Base-by-base conservation (phyloP, 768 basidiomycete species). In the Tephrocybe sp. region DNA sequence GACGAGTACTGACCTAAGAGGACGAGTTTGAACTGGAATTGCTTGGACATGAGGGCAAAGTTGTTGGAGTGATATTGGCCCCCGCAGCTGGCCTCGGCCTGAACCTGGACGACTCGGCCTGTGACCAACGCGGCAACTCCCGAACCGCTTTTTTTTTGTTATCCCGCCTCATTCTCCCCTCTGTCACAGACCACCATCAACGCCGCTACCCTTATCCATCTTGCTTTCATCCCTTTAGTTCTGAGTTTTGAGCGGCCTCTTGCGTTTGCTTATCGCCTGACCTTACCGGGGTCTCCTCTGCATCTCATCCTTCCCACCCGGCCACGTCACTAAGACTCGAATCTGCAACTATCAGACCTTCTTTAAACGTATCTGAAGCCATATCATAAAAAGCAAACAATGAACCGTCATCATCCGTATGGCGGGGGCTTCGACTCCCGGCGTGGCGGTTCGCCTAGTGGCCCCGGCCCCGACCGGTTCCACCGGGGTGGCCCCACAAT, bases 11-110 rank as follows among this genome's bases (percentile, higher is more conserved):
- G 53, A 91, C 97, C 97, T 54, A 97, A 82, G 39, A 97, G 82
- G 55, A 97, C 95, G 57, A 98, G 88, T 69, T 97, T 97, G 76
- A 95, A 97, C 70, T 92, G 91, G 58, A 79, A 89, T 71, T 93
- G 91, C 68, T 89, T 90, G 52, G 91, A 91, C 91, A 94, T 94
- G 70, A 70, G 70, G 57, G 66, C 64, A 55, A 58, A 53, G 56
- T 59, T 56, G 54, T 58, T 55, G 54, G 62, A 53, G 61, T 52
- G 56, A 62, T 57, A 21, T 56, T 57, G 27, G 58, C 50, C 62
- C 59, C n/a, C n/a, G n/a, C n/a, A n/a, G n/a, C n/a, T n/a, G n/a
- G n/a, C n/a, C n/a, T n/a, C n/a, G n/a, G n/a, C n/a, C n/a, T n/a
- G n/a, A n/a, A n/a, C n/a, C n/a, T n/a, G n/a, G n/a, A n/a, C n/a